Evolutionary conservation across 805 yeast species (phyloP), one percentile per base, ranked within the genome.

Genomic region (Barnettozyma siamensis): DNA sequence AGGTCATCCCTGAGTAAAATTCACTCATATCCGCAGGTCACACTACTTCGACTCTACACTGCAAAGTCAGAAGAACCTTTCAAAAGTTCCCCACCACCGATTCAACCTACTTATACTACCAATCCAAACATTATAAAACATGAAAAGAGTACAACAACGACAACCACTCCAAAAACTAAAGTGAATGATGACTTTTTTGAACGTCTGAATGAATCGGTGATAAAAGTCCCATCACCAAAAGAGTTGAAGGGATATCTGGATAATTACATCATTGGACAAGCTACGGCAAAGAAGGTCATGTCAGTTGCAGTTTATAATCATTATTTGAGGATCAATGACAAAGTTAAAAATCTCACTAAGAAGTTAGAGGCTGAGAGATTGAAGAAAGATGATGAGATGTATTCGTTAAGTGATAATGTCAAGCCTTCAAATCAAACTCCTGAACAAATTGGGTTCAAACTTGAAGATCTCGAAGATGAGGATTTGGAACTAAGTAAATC

Each of bases 231-330:
- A 2, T 63, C 76, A 1, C 82, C 82, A 1, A 65, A 63, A 37
- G 58, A 58, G 31, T 52, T 77, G 41, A 72, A 73, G 50, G 50
- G 53, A 4, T 66, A 62, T 46, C 56, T 77, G 13, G 82, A 77
- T 49, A 64, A 64, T 35, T 76, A 69, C 48, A 74, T 78, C 15
- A 63, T 78, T 19, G 83, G 82, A 0, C 83, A 77, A 55, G 74
- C 73, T 1, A 64, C 60, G 5, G 73, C 78, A 19, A 77, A 77
- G 53, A 72, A 71, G 49, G 73, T 76, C n/a, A 64, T 77, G 56
- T 69, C 80, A 29, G 83, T 77, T 9, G 80, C 81, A 1, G 78
- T 77, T 0, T 77, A 71, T 50, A 77, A 78, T 42, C 83, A 77
- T 51, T 75, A 74, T 44, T 47, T 76, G 31, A 61, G 80, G 41